Evolutionary conservation across 805 yeast genomes (phyloP).

Genomic region (Cyberlindnera suaveolens): DNA sequence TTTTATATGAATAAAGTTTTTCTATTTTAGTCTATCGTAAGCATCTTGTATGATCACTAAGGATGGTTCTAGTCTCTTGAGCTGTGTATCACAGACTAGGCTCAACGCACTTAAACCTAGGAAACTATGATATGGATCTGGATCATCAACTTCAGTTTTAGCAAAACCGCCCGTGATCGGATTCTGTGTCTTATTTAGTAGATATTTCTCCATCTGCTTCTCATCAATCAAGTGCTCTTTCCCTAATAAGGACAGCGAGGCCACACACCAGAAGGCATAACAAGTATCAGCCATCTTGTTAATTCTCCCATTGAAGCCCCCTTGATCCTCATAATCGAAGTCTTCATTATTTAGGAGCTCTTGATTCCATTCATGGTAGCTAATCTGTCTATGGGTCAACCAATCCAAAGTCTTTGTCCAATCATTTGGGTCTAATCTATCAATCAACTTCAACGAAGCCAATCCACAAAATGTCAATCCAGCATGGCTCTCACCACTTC

Average conservation of each 20-base stretch:
- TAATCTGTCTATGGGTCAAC: slow-evolving; percentile 60
- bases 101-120: slow-evolving; percentile 50
- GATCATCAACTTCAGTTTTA: slow-evolving; percentile 54
- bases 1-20: background rate
- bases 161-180: slow-evolving; percentile 68
- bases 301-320: slow-evolving; percentile 84
- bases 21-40: background rate
- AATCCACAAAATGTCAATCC: slow-evolving; percentile 86
- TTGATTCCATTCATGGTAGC: slow-evolving; percentile 27
- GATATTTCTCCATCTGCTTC: slow-evolving; percentile 32
- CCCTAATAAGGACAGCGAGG: slow-evolving; percentile 43
- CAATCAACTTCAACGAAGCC: slow-evolving; percentile 46
- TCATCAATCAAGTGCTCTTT: slow-evolving; percentile 29
- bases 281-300: slow-evolving; percentile 84
- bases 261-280: slow-evolving; percentile 79
- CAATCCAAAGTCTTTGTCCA: slow-evolving; percentile 44
- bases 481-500: slow-evolving; percentile 69
- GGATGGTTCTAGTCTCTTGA: slow-evolving; percentile 6
- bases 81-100: slow-evolving; percentile 4
- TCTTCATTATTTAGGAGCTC: slow-evolving; percentile 25
- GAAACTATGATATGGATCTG: slow-evolving; percentile 68
- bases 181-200: slow-evolving; percentile 55
- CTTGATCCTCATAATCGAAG: slow-evolving; percentile 46
- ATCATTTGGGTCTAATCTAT: slow-evolving; percentile 18
- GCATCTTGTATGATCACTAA: slow-evolving; percentile 8